phyloP scores from a whole-genome alignment of 768 basidiomycete species.

The Pleurotus ostreatus region DNA sequence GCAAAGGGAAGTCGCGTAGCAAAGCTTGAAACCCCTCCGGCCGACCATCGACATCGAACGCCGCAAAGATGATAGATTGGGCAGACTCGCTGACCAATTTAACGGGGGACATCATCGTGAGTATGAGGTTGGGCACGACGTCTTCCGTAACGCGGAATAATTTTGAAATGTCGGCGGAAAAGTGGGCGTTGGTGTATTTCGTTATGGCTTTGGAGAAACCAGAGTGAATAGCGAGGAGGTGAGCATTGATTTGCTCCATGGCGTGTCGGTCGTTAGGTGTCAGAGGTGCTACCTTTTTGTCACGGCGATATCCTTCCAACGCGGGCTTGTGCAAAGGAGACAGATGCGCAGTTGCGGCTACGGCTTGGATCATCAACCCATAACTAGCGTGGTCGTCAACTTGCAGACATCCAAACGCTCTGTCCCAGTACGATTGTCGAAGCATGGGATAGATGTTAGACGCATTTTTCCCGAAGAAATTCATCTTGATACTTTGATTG shows the following conservation, averaged over 20 bases:
- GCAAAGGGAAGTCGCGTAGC: conserved; percentile 60
- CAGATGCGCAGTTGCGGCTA: conserved; percentile 62
- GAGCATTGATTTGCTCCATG: conserved; percentile 57
- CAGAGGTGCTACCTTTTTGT: not conserved
- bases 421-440: conserved; percentile 64
- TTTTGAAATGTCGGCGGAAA: conserved; percentile 44
- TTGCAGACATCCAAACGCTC: conserved; percentile 55
- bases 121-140: conserved; percentile 53
- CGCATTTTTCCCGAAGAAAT: conserved; percentile 21
- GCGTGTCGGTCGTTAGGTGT: conserved; percentile 20
- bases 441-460: conserved; percentile 33
- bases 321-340: conserved; percentile 53
- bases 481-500: conserved; percentile 26
- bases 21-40: conserved; percentile 83
- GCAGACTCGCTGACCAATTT: conserved; percentile 71
- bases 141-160: conserved; percentile 55
- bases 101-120: conserved; percentile 76
- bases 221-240: conserved; percentile 51
- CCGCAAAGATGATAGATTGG: conserved; percentile 76
- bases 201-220: conserved; percentile 64
- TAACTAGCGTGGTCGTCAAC: conserved; percentile 57
- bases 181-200: conserved; percentile 59
- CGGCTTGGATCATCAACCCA: conserved; percentile 50
- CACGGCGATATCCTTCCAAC: conserved; percentile 28
- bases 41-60: conserved; percentile 87